phyloP scores from a whole-genome alignment of 768 basidiomycete species.

The Dacryopinax spathularia region DNA sequence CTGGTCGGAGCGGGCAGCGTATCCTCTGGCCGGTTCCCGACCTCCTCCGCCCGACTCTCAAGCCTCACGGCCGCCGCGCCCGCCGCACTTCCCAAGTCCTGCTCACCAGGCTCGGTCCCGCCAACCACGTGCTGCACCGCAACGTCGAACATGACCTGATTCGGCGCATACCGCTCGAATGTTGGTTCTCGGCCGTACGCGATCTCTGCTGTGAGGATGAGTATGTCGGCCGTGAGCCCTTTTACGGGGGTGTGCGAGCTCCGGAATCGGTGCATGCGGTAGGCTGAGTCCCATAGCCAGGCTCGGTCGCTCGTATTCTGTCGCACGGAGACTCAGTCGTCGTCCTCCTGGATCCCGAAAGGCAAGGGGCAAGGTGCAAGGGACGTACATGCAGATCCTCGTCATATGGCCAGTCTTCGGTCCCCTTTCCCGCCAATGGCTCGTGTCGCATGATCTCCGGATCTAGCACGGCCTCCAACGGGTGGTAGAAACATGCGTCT shows the following conservation, averaged over 20 bases:
- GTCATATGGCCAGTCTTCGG: constrained; percentile 70
- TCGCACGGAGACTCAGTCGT: neutral
- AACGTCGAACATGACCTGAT: constrained; percentile 27
- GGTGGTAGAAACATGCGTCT: constrained; percentile 64
- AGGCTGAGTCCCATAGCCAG: constrained; percentile 38
- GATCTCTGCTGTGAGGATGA: constrained; percentile 55
- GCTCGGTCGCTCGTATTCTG: constrained; percentile 47
- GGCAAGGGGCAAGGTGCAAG: neutral
- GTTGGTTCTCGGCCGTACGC: constrained; percentile 39
- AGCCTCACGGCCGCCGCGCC: neutral
- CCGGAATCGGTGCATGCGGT: constrained; percentile 76
- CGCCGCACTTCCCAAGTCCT: neutral
- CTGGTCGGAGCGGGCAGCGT: neutral
- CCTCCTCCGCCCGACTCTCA: neutral
- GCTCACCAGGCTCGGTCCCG: neutral
- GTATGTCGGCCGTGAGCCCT: constrained; percentile 68
- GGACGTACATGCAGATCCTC: constrained; percentile 51
- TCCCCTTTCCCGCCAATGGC: constrained; percentile 39
- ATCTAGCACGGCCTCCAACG: constrained; percentile 57
- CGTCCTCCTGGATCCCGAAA: constrained; percentile 9
- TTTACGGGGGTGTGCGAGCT: constrained; percentile 67
- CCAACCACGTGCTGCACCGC: constrained; percentile 16
- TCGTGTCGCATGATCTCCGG: constrained; percentile 36
- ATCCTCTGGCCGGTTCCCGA: neutral
- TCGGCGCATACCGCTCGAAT: constrained; percentile 46